Conservation (phyloP, 73 alveolate genomes). For the Blepharisma stoltei region DNA sequence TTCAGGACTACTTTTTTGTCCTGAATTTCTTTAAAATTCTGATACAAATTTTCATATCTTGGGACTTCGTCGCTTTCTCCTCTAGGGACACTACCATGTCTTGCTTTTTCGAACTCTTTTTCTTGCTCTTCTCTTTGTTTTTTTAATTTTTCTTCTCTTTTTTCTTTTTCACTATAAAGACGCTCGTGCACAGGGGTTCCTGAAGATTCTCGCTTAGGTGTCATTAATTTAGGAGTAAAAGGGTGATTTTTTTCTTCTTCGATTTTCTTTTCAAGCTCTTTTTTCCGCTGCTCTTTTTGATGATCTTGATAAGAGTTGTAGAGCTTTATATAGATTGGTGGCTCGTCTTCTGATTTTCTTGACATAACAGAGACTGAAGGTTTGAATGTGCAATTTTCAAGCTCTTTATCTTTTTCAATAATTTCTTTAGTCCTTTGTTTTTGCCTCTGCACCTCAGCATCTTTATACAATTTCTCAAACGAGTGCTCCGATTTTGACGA, state of each 20-base stretch:
- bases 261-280: not conserved
- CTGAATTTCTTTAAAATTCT: not conserved
- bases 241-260: slow-evolving; percentile 7
- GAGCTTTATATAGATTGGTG: not conserved
- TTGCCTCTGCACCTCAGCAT: slow-evolving; percentile 29
- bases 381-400: slow-evolving; percentile 8
- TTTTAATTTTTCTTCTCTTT: not conserved
- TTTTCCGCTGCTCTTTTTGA: not conserved
- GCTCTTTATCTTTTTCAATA: slow-evolving; percentile 9
- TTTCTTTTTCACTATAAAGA: slow-evolving; percentile 9
- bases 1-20: not conserved
- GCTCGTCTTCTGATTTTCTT: not conserved
- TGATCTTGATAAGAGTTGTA: slow-evolving; percentile 1
- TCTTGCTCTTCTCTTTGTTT: not conserved
- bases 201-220: not conserved
- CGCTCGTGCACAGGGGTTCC: not conserved
- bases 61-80: not conserved
- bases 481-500: not conserved
- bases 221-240: slow-evolving; percentile 6
- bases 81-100: not conserved
- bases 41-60: slow-evolving; percentile 7
- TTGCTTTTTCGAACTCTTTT: not conserved
- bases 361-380: not conserved
- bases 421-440: slow-evolving; percentile 14
- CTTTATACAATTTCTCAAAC: slow-evolving; percentile 24